phyloP scores from a whole-genome alignment of 108 stramenopile genomes.

The Nitzschia sp. region DNA sequence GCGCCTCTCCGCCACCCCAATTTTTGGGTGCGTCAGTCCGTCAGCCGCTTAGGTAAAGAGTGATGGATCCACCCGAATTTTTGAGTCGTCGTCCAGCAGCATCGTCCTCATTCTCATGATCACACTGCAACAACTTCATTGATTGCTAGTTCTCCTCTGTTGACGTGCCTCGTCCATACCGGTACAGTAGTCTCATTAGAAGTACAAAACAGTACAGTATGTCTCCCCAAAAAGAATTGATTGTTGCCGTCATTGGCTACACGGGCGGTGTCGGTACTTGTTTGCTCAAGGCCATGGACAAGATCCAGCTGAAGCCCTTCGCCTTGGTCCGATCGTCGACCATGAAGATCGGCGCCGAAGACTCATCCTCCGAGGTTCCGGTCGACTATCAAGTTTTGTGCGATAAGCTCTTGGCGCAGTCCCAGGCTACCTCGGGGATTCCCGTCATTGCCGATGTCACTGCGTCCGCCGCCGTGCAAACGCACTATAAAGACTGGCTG shows the following conservation, averaged over 20 bases:
- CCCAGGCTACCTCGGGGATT: constrained; percentile 5
- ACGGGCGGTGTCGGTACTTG: constrained; percentile 50
- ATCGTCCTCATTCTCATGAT: too few relatives aligned
- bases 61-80: too few relatives aligned
- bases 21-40: too few relatives aligned
- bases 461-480: constrained; percentile 28
- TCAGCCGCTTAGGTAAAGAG: too few relatives aligned
- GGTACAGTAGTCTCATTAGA: too few relatives aligned
- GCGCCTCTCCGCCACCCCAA: too few relatives aligned
- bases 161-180: too few relatives aligned
- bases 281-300: constrained; percentile 43
- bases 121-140: too few relatives aligned
- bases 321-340: constrained; percentile 45
- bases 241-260: constrained; percentile 48
- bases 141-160: too few relatives aligned
- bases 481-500: constrained; percentile 35
- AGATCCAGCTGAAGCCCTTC: constrained; percentile 36
- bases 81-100: too few relatives aligned
- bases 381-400: constrained; percentile 26
- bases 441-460: constrained; percentile 52
- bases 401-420: constrained; percentile 24
- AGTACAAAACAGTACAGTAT: neutral
- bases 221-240: constrained; percentile 23
- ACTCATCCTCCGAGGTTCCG: constrained; percentile 29
- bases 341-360: constrained; percentile 31